A percentile compares a stretch with the other conserved stretches of the same genome.
These are phyloP conservation scores for Atkinsonella hypoxylon DNA, from an alignment of 2,329 filamentous ascomycete genomes.

Conservation along the genomic window DNA sequence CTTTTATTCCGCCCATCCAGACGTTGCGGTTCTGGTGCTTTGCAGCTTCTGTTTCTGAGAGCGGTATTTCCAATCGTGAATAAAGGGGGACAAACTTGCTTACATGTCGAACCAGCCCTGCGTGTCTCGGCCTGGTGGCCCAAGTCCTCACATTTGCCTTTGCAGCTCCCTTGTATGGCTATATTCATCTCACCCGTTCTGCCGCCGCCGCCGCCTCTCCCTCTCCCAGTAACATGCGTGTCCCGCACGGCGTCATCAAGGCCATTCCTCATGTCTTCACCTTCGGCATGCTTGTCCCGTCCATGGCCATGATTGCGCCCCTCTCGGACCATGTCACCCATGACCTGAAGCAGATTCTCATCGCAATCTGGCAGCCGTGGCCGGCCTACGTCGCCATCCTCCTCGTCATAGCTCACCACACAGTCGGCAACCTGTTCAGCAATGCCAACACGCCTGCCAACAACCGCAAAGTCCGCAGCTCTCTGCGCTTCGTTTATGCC, in stretches of 20 bases:
- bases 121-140: constrained; percentile 7
- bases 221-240: constrained; percentile 8
- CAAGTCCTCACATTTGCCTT: constrained; percentile 12
- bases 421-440: neutral
- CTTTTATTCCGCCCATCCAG: too few relatives aligned
- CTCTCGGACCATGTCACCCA: constrained; percentile 5
- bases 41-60: too few relatives aligned
- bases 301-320: constrained; percentile 8
- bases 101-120: constrained; percentile 4
- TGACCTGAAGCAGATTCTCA: constrained; percentile 11
- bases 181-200: constrained; percentile 7
- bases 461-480: neutral
- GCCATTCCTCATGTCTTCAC: constrained; percentile 8
- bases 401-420: constrained; percentile 3
- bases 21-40: too few relatives aligned
- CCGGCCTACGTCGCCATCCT: constrained; percentile 10
- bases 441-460: neutral
- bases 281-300: constrained; percentile 9
- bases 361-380: constrained; percentile 13
- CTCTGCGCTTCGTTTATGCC: constrained; percentile 10
- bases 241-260: constrained; percentile 9
- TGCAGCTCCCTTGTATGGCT: constrained; percentile 10
- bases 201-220: constrained; percentile 7
- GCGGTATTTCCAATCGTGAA: neutral
- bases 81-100: neutral